A percentile compares a stretch with the other conserved stretches of the same genome.
These are phyloP conservation scores for Aspergillus flavus DNA, from an alignment of 2,329 filamentous ascomycete species.

Conservation along the genomic window DNA sequence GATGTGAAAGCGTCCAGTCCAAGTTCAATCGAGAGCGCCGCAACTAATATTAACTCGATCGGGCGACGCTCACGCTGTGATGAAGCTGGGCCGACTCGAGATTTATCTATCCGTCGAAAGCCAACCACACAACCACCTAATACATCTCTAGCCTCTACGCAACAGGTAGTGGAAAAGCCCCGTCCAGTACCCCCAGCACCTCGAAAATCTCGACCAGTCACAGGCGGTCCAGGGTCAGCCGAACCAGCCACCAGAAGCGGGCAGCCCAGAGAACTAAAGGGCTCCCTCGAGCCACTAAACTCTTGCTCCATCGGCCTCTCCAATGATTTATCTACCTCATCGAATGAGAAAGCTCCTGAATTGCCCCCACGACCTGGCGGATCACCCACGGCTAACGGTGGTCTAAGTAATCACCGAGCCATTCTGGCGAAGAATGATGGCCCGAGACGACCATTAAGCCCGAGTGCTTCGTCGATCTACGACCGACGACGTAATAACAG, in stretches of 20 bases:
- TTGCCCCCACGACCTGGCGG: constrained; percentile 29
- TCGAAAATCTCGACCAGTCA: constrained; percentile 13
- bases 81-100: constrained; percentile 4
- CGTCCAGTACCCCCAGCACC: constrained; percentile 21
- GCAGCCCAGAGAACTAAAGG: neutral
- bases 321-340: constrained; percentile 14
- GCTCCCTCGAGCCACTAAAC: constrained; percentile 11
- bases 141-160: constrained; percentile 6
- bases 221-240: neutral
- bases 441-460: constrained; percentile 25
- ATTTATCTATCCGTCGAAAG: constrained; percentile 14
- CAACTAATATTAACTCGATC: constrained; percentile 5
- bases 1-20: constrained; percentile 27
- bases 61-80: constrained; percentile 10
- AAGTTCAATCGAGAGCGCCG: constrained; percentile 25
- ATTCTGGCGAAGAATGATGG: constrained; percentile 13
- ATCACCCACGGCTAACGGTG: constrained; percentile 3
- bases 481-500: constrained; percentile 27
- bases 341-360: constrained; percentile 25
- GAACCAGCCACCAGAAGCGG: neutral
- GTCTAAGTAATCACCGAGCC: constrained; percentile 10
- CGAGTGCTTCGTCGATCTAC: constrained; percentile 31
- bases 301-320: constrained; percentile 19
- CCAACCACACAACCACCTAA: constrained; percentile 7
- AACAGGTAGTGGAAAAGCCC: constrained; percentile 15